Evolutionary conservation across 352 stramenopile genomes (phyloP), one percentile per base, ranked within the genome.

Genomic region (Aphanomyces euteiches): DNA sequence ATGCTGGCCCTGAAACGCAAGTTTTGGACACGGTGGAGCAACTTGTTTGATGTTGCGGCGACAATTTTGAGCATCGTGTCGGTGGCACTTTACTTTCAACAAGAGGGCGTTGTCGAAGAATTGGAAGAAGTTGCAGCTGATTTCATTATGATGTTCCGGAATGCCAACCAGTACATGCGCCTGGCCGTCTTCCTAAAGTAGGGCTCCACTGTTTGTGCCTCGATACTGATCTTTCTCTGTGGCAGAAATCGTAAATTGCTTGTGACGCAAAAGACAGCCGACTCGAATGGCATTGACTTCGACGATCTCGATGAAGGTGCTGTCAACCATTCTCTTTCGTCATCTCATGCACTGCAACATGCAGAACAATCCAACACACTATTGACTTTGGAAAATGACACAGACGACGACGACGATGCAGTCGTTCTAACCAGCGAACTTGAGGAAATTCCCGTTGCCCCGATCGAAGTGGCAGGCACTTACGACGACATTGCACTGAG

Each of bases 111-210:
- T 43, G 47, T 94, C 19, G 79, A 84, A 4, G 86, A 94, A 64
- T 75, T 94, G n/a, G 86, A 94, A 77, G 86, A 94, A 69, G 82
- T 94, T 39, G 82, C 84, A 39, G 79, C 83, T 3, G 86, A 92
- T 74, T 87, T 81, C 10, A 75, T 91, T n/a, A 73, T 94, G 7
- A 81, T 81, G 7, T 80, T 94, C 53, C 82, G 86, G 19, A 94
- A 92, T 64, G 79, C 83, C 1, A 78, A 92, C 39, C 86, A 94
- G 65, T 94, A 94, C 72, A 76, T 89, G 21, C 83, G 86, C 34
- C 74, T 94, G 40, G 86, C 83, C 7, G 87, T 94, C 72, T 92
- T 94, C 61, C 85, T 94, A 72, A 94, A 92, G 83, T 89, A 69
- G 36, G 78, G 77, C 15, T 41, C 1, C 28, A 12, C 41, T 39